These are phyloP conservation scores for Akanthomyces lecanii DNA, from an alignment of 2,329 filamentous ascomycete species.

Conservation along the genomic window DNA sequence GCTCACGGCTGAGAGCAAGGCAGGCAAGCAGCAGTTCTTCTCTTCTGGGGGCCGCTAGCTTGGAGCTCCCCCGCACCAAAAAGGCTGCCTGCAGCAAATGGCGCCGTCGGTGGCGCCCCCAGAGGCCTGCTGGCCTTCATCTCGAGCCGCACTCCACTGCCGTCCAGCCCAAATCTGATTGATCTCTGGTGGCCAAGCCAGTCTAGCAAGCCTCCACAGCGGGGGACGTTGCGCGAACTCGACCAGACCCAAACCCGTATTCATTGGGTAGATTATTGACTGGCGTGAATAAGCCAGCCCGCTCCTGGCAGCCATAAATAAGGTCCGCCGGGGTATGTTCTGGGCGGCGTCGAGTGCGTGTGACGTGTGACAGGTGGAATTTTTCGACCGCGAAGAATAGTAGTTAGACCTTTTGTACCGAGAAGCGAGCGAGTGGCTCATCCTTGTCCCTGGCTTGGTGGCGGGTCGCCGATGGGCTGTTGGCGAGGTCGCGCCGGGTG, in stretches of 20 bases:
- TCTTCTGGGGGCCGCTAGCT: not conserved
- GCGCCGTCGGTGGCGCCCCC: not conserved
- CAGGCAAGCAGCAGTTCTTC: not conserved
- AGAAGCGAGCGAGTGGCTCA: not conserved
- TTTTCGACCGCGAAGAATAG: not conserved
- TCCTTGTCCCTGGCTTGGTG: not conserved
- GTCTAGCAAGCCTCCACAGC: not conserved
- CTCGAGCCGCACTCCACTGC: not conserved
- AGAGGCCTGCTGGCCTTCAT: constrained; percentile 4
- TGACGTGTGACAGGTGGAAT: constrained; percentile 12
- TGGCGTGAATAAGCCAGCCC: not conserved
- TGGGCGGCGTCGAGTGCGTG: not conserved
- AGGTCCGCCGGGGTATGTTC: not conserved
- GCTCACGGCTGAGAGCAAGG: not conserved
- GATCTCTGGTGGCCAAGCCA: not conserved
- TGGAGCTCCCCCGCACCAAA: not conserved
- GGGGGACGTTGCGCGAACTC: not conserved
- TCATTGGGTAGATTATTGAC: not conserved
- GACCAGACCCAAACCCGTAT: not conserved
- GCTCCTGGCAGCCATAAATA: not conserved
- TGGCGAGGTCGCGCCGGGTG: not conserved
- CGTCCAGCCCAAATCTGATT: constrained; percentile 2
- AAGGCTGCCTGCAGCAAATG: not conserved
- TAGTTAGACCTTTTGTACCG: not conserved
- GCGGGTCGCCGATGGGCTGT: not conserved